Conservation (phyloP, 257 asterid species). For the Forsythia suspensa region DNA sequence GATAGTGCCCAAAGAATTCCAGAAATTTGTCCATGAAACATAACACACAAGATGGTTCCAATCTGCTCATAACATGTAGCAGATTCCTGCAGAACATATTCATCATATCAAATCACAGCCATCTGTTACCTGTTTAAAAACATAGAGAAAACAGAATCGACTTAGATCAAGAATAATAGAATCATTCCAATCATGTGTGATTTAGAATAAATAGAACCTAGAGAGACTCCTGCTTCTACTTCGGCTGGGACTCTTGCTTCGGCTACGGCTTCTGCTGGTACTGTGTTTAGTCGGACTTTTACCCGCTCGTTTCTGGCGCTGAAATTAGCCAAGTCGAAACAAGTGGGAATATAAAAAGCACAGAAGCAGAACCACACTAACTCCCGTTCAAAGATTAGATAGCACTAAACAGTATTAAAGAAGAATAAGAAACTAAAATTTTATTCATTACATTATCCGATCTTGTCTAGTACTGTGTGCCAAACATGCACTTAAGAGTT, state of each 20-base stretch:
- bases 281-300: slow-evolving; percentile 63
- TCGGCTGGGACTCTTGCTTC: slow-evolving; percentile 53
- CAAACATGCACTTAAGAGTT: background rate
- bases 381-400: background rate
- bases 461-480: background rate
- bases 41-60: slow-evolving; percentile 7
- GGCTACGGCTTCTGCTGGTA: slow-evolving; percentile 45
- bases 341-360: slow-evolving; percentile 18
- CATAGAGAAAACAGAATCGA: background rate
- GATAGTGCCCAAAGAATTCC: background rate
- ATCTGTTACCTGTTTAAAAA: slow-evolving; percentile 35
- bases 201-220: slow-evolving; percentile 39
- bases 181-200: too few relatives aligned
- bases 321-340: slow-evolving; percentile 29
- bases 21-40: slow-evolving; percentile 3
- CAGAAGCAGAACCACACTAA: background rate
- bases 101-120: slow-evolving; percentile 14
- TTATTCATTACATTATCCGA: background rate
- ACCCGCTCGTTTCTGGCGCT: slow-evolving; percentile 62
- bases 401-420: background rate
- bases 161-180: background rate
- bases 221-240: slow-evolving; percentile 78
- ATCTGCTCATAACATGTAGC: slow-evolving; percentile 3
- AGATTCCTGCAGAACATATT: background rate
- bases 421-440: background rate